Percentiles rank a stretch among this genome's conserved stretches.
Conservation (phyloP, 225 moss, liverwort and hornwort genomes). For the Asterella californica region DNA sequence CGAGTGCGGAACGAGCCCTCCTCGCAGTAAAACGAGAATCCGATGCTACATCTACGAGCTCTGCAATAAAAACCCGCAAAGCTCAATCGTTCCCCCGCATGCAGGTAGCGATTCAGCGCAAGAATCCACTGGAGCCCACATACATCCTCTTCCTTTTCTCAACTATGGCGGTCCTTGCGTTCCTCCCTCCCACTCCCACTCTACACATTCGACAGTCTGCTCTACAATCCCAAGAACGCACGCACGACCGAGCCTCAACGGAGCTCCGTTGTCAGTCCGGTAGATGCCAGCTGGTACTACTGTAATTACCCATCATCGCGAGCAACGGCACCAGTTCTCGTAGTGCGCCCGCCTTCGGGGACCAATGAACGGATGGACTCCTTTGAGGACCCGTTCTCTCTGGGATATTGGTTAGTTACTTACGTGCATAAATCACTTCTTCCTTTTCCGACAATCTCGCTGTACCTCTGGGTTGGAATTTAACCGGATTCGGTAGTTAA, state of each 20-base stretch:
- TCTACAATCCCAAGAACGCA: background rate
- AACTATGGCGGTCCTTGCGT: background rate
- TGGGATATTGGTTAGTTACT: too few relatives aligned
- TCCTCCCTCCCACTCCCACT: background rate
- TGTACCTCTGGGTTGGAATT: too few relatives aligned
- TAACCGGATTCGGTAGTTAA: too few relatives aligned
- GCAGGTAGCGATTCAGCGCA: constrained; percentile 3
- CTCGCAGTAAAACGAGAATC: background rate
- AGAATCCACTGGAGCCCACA: background rate
- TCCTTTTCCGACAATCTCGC: too few relatives aligned
- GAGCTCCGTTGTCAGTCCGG: constrained; percentile 4
- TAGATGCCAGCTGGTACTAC: background rate
- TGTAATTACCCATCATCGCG: background rate
- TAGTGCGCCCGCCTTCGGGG: too few relatives aligned
- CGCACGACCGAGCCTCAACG: background rate
- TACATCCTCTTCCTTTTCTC: background rate
- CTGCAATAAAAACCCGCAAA: background rate
- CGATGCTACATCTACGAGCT: background rate
- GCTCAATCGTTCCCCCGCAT: background rate
- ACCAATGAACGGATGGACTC: too few relatives aligned
- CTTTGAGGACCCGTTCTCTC: too few relatives aligned
- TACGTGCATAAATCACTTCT: too few relatives aligned
- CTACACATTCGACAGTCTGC: background rate
- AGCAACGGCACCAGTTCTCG: constrained; percentile 1
- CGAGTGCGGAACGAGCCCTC: background rate